phyloP scores from a whole-genome alignment of 768 basidiomycete species.

The Rubroboletus pulcherrimus region DNA sequence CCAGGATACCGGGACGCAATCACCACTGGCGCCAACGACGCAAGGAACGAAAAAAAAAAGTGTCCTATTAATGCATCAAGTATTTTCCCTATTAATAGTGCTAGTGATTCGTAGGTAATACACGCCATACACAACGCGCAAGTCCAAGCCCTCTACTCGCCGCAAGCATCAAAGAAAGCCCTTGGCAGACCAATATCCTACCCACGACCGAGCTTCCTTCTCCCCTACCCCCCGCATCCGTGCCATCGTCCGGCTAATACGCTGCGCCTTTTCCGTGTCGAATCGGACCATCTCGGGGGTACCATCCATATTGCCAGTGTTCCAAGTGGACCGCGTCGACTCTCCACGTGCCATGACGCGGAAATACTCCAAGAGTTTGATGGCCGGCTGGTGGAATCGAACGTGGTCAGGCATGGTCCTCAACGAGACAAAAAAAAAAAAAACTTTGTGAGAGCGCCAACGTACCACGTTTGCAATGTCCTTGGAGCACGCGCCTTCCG shows the following conservation, averaged over 20 bases:
- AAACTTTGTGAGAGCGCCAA: not conserved
- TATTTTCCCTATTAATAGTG: not conserved
- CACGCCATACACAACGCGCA: not conserved
- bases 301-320: not conserved
- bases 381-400: slow-evolving; percentile 26
- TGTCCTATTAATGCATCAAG: not conserved
- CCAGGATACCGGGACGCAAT: too few species aligned
- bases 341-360: slow-evolving; percentile 10
- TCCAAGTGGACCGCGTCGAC: not conserved
- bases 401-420: not conserved
- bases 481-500: slow-evolving; percentile 13
- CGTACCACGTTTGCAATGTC: slow-evolving; percentile 1
- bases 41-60: not conserved
- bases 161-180: not conserved
- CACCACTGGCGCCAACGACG: too few species aligned
- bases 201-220: slow-evolving; percentile 2
- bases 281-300: not conserved
- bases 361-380: slow-evolving; percentile 31
- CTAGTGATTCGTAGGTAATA: not conserved
- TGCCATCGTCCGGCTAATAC: slow-evolving; percentile 1
- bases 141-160: not conserved
- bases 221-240: not conserved
- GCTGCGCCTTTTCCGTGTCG: not conserved
- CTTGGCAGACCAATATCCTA: not conserved
- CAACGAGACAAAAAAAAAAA: not conserved